Percentiles rank a stretch among this genome's conserved stretches.
Evolutionary conservation across 768 basidiomycete species (phyloP).

Genomic region (Tricholoma sp.): DNA sequence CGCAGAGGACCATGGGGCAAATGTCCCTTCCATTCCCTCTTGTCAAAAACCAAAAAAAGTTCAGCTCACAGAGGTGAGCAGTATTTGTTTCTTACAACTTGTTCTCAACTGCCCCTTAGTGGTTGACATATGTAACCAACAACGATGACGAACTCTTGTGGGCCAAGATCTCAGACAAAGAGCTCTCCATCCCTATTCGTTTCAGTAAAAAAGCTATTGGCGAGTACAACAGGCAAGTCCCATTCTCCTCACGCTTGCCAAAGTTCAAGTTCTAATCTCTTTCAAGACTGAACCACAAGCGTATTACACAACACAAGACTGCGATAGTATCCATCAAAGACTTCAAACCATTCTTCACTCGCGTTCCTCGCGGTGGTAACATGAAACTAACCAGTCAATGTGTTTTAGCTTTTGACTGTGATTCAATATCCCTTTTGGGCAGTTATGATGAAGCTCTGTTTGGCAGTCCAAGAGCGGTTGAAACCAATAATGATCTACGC

Average conservation of each 20-base stretch:
- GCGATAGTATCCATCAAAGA: constrained; percentile 42
- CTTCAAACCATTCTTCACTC: constrained; percentile 47
- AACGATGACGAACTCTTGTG: constrained; percentile 42
- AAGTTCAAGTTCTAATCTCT: too few relatives aligned
- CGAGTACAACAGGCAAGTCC: constrained; percentile 35
- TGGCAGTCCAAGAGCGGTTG: constrained; percentile 46
- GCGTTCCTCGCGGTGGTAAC: constrained; percentile 40
- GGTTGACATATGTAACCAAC: constrained; percentile 44
- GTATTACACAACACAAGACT: constrained; percentile 41
- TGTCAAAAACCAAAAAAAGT: constrained; percentile 42
- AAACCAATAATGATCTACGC: constrained; percentile 33
- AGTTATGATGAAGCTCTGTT: constrained; percentile 40
- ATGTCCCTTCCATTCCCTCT: constrained; percentile 30
- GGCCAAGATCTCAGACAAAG: constrained; percentile 60
- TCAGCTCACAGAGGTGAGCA: constrained; percentile 52
- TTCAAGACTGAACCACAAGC: constrained; percentile 19
- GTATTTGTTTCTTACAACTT: not conserved
- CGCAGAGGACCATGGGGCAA: constrained; percentile 48
- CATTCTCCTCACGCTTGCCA: not conserved
- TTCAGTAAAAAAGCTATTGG: constrained; percentile 49
- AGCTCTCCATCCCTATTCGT: constrained; percentile 43
- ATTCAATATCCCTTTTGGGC: constrained; percentile 37
- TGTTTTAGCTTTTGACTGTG: constrained; percentile 52
- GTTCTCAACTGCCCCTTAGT: constrained; percentile 30
- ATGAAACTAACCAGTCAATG: constrained; percentile 34